phyloP scores from a whole-genome alignment of 768 basidiomycete genomes.

The Rubroboletus satanas region DNA sequence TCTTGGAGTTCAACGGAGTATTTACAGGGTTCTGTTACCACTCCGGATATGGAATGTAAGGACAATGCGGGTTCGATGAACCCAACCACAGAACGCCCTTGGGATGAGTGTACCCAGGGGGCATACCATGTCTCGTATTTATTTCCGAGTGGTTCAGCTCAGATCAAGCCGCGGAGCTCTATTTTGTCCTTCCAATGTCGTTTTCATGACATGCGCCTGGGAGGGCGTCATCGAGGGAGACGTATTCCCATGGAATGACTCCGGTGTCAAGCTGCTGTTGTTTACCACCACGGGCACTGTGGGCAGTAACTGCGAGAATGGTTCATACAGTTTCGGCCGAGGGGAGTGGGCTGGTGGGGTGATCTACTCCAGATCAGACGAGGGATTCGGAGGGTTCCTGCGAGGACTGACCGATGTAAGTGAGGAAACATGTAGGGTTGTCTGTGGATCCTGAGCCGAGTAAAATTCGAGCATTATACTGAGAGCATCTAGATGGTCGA shows the following conservation, averaged over 20 bases:
- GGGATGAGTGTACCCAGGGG: background rate
- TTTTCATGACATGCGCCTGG: constrained; percentile 14
- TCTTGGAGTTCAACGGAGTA: background rate
- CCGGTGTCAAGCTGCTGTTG: constrained; percentile 47
- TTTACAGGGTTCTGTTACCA: constrained; percentile 1
- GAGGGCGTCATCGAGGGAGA: constrained; percentile 41
- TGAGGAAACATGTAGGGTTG: constrained; percentile 46
- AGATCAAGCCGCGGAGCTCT: constrained; percentile 25
- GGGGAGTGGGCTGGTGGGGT: constrained; percentile 42
- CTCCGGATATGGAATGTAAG: background rate
- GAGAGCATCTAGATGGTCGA: constrained; percentile 48
- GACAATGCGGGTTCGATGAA: background rate
- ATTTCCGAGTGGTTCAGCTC: constrained; percentile 17
- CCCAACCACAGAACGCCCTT: background rate
- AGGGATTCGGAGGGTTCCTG: background rate
- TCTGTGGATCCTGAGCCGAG: constrained; percentile 52
- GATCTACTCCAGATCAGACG: constrained; percentile 37
- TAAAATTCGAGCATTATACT: constrained; percentile 72
- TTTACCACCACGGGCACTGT: constrained; percentile 25
- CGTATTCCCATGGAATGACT: constrained; percentile 56
- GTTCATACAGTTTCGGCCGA: constrained; percentile 39
- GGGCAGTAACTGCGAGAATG: constrained; percentile 34
- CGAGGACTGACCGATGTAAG: constrained; percentile 47
- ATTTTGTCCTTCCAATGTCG: constrained; percentile 12
- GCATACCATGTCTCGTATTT: background rate